Evolutionary conservation across 371 early-diverging fungal genomes (phyloP), one percentile per base, ranked within the genome.

Genomic region (Batrachochytrium dendrobatidis): DNA sequence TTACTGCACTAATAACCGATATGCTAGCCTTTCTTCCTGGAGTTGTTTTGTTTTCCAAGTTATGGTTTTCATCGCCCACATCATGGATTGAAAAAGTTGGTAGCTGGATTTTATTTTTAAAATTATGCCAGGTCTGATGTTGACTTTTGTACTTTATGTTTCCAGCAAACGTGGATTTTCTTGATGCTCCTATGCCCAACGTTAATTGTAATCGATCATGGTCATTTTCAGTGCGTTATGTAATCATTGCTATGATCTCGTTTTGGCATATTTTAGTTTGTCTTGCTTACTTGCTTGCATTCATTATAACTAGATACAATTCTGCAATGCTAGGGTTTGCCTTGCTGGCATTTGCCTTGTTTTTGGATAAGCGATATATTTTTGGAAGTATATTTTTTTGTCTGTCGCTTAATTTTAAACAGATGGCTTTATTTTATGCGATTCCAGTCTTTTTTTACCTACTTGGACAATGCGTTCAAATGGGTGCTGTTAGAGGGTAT

Each of bases 381-480:
- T 43, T 84, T 1, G 94, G 94, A 34, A 80, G 87, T 15, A 55
- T 92, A 0, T 73, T 77, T 28, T 97, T 95, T 65, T 88, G 86
- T 59, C 69, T 87, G 12, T 76, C 94, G 0, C 68, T 97, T 28
- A 73, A 80, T 50, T 97, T 93, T 66, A 97, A 97, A 71, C 95
- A 95, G 61, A 97, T 97, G 98, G 90, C 92, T 0, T 74, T 97
- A 17, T 97, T 91, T 66, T 95, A 86, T 70, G 80, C 98, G 0
- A 83, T 91, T 0, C 87, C 94, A 0, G 76, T 97, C 0, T 97
- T 97, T 68, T 82, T 83, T 20, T 94, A 79, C 64, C 76, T 97
- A 24, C 75, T 97, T 10, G 88, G 89, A 12, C 77, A 76, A 55
- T 92, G 91, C 6, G 54, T 4, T 52, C 56, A 31, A 20, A 6